Conservation (phyloP, 164 flowering plant genomes). For the Kalanchoe fedtschenkoi region DNA sequence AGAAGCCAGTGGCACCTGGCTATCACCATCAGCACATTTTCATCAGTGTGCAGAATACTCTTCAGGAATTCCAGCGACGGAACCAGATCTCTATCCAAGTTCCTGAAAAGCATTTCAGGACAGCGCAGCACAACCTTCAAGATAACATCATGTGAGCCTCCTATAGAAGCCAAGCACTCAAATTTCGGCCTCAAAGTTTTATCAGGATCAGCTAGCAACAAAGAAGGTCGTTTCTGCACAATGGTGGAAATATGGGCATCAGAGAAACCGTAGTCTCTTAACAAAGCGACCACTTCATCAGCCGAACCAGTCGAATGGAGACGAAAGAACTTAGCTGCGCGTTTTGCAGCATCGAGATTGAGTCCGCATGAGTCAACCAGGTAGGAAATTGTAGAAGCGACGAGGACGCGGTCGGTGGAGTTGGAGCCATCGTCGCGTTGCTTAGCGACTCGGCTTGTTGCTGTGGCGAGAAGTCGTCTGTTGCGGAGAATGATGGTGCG, state of each 20-base stretch:
- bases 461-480: no score
- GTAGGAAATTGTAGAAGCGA: no score
- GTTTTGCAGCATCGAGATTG: background rate
- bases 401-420: no score
- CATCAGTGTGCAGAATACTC: background rate
- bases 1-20: background rate
- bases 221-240: background rate
- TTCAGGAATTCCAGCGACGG: conserved; percentile 7
- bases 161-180: conserved; percentile 8
- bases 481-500: no score
- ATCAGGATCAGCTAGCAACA: conserved; percentile 5
- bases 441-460: no score
- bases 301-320: background rate
- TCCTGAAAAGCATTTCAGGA: background rate
- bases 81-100: background rate
- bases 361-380: no score
- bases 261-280: background rate
- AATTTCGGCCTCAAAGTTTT: conserved; percentile 8
- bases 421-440: no score
- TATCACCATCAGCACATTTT: background rate
- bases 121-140: background rate
- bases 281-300: background rate
- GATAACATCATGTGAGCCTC: background rate
- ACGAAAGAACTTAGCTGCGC: no score
- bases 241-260: background rate